phyloP scores from a whole-genome alignment of 2,329 filamentous ascomycete genomes.

The Spiromastix sp. region DNA sequence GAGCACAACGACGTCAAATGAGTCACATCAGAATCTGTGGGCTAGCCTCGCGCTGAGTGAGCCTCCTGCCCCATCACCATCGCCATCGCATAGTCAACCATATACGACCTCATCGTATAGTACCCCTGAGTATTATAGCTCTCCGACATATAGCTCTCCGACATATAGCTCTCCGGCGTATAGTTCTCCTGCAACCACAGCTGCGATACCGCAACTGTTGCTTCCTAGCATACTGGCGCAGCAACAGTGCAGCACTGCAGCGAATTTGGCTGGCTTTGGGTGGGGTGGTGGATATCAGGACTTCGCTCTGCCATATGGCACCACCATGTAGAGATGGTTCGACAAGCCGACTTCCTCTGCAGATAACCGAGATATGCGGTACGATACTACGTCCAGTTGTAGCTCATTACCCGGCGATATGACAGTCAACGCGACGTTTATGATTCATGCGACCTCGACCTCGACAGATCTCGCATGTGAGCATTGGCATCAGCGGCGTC shows the following conservation, averaged over 20 bases:
- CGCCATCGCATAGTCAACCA: conserved; percentile 69
- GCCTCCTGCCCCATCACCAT: conserved; percentile 63
- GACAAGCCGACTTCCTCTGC: background rate
- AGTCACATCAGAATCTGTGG: conserved; percentile 68
- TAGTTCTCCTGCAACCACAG: conserved; percentile 62
- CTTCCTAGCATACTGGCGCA: conserved; percentile 78
- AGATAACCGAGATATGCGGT: no score
- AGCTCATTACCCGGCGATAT: no score
- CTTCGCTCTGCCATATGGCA: conserved; percentile 59
- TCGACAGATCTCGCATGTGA: conserved; percentile 21
- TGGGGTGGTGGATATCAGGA: conserved; percentile 74
- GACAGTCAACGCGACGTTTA: conserved; percentile 12
- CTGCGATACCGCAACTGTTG: conserved; percentile 65
- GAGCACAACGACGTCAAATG: conserved; percentile 61
- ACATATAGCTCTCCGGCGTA: no score
- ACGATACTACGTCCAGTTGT: no score
- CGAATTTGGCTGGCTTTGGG: conserved; percentile 67
- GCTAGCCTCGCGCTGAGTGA: conserved; percentile 63
- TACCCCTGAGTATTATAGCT: conserved; percentile 59
- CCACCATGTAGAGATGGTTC: conserved; percentile 66
- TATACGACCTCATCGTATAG: conserved; percentile 59
- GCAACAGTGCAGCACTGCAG: conserved; percentile 69
- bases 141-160: no score
- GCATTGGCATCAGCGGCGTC: conserved; percentile 38
- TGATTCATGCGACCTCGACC: conserved; percentile 31